Percentiles rank a stretch among this genome's conserved stretches.
phyloP scores from a whole-genome alignment of 495 filamentous ascomycete species.

The Tuber magnatum region DNA sequence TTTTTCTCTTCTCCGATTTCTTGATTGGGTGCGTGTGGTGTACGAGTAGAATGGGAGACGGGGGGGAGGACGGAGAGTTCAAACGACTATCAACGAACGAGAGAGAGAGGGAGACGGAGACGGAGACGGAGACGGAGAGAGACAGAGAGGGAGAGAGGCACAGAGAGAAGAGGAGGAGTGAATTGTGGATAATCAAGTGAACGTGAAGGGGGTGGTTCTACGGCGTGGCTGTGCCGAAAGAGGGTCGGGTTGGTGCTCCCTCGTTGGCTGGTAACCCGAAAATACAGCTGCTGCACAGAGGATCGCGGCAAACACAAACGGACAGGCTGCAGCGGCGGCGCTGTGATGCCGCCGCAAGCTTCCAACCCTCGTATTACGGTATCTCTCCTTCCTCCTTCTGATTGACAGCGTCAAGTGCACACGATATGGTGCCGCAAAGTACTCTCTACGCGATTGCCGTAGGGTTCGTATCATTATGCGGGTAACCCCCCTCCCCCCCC shows the following conservation, averaged over 20 bases:
- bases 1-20: neutral
- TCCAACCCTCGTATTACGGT: neutral
- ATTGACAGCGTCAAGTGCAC: neutral
- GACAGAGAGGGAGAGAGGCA: too few species aligned
- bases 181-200: too few species aligned
- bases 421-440: neutral
- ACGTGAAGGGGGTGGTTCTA: neutral
- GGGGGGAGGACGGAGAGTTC: neutral
- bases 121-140: too few species aligned
- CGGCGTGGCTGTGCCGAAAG: neutral
- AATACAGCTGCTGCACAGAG: conserved; percentile 19
- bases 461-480: neutral
- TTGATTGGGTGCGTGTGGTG: neutral
- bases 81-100: neutral
- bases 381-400: neutral
- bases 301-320: conserved; percentile 6
- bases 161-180: too few species aligned
- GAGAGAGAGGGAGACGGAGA: neutral
- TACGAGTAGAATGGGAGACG: neutral
- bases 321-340: neutral
- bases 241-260: neutral
- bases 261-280: neutral
- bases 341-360: neutral
- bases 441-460: neutral
- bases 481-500: neutral